A percentile compares a stretch with the other conserved stretches of the same genome.
Evolutionary conservation across 306 rosid genomes (phyloP).

Genomic region (Inga leiocalycina): DNA sequence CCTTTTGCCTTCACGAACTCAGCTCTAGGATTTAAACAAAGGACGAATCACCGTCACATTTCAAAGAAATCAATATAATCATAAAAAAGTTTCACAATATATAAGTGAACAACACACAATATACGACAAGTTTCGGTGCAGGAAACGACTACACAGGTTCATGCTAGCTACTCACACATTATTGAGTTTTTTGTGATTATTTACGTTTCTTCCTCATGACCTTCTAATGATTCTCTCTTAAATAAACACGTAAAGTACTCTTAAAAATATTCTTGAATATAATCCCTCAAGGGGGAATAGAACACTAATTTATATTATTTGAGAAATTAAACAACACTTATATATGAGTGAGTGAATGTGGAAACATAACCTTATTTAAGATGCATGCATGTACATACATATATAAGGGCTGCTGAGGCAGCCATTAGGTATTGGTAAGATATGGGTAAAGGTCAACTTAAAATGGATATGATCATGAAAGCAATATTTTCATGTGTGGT

Average conservation of each 20-base stretch:
- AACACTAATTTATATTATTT: not conserved
- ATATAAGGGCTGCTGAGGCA: not conserved
- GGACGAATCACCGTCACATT: no score
- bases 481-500: not conserved
- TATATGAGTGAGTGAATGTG: not conserved
- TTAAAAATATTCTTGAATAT: slow-evolving; percentile 37
- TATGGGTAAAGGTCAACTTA: slow-evolving; percentile 46
- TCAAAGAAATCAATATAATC: no score
- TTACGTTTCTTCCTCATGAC: no score
- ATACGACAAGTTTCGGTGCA: no score
- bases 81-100: no score
- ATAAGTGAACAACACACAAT: no score
- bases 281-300: not conserved
- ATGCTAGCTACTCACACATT: no score
- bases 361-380: not conserved
- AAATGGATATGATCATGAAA: slow-evolving; percentile 34
- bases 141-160: no score
- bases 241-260: slow-evolving; percentile 19
- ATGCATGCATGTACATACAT: not conserved
- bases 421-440: slow-evolving; percentile 19
- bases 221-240: not conserved
- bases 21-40: slow-evolving; percentile 12
- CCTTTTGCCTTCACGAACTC: not conserved
- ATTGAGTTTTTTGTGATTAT: no score
- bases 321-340: not conserved